Evolutionary conservation across 1,284 basidiomycete genomes (phyloP), one percentile per base, ranked within the genome.

Genomic region (Heterobasidion parviporum): DNA sequence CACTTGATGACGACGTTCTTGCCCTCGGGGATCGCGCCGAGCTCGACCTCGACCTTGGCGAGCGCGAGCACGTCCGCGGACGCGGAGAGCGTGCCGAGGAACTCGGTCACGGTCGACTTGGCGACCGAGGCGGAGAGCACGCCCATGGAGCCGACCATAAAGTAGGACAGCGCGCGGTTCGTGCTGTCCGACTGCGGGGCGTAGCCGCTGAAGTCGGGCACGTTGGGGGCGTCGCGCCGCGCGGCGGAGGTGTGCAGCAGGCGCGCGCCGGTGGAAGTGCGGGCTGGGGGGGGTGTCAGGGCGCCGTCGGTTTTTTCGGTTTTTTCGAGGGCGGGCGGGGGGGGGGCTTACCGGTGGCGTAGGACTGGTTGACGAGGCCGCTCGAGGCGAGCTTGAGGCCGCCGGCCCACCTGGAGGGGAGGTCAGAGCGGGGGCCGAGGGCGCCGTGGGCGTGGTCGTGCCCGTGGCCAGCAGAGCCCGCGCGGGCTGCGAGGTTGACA

Each of bases 1-100:
- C 97, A 99, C 78, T 97, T 97, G 78, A 97, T 92, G 72, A 97
- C 88, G 65, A 92, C 91, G 71, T 94, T 94, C 85, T 96, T 95
- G 74, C 97, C 97, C 81, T 98, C 93, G 41, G 97, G 96, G 67
- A 99, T 99, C 61, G 77, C 79, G 58, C 76, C 76, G 66, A 99
- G 86, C 57, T 96, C 94, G 60, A 99, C 86, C 75, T 99, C 97
- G 60, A 98, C 92, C 79, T 98, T 98, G 64, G 97, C 97, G 62
- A 99, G 82, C 53, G 97, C 97, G 64, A 99, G 85, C 52, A 99
- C 96, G 70, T 99, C 97, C 41, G 95, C 94, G 50, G 96, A 98
- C 18, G 97, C 97, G 57, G 91, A 82, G 92, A 99, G 95, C 63
- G 94, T 95, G 65, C 90, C 82, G 58, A 99, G 80, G 77, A 99